These are phyloP conservation scores for Rhododendron simsii DNA, from an alignment of 148 eudicot species.

Conservation along the genomic window DNA sequence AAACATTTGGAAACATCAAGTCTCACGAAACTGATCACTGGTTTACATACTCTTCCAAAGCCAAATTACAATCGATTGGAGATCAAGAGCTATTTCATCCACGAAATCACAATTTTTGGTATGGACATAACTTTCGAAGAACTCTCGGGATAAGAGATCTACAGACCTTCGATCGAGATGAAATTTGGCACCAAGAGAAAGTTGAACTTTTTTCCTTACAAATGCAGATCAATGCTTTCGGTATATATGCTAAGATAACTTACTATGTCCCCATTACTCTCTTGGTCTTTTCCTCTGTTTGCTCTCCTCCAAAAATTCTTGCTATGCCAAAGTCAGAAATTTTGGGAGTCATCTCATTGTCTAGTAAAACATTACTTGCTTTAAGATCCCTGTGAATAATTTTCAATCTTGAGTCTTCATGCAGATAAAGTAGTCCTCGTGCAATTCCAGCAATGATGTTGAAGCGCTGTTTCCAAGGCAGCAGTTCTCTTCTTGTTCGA, in stretches of 20 bases:
- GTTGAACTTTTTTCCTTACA: neutral
- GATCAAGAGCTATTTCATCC: neutral
- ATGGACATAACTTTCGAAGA: neutral
- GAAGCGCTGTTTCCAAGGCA: conserved; percentile 28
- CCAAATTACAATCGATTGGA: neutral
- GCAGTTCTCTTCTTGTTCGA: conserved; percentile 11
- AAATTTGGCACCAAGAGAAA: neutral
- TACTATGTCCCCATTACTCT: conserved; percentile 34
- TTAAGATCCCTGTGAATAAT: conserved; percentile 38
- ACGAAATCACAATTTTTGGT: neutral
- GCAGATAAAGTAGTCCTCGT: conserved; percentile 33
- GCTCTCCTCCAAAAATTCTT: conserved; percentile 32
- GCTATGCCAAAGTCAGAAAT: conserved; percentile 41
- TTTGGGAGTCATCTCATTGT: conserved; percentile 29
- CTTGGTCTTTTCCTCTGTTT: conserved; percentile 21
- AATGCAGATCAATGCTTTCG: neutral
- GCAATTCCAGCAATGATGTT: conserved; percentile 29
- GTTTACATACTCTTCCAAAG: neutral
- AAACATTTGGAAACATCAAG: neutral
- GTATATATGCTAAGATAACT: neutral
- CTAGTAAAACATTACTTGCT: conserved; percentile 32
- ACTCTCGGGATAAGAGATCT: neutral
- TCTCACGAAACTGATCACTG: neutral
- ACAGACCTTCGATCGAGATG: neutral
- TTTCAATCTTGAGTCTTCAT: conserved; percentile 33